A percentile compares a stretch with the other conserved stretches of the same genome.
These are phyloP conservation scores for Starmerella etchellsii DNA, from an alignment of 805 yeast genomes.

Conservation along the genomic window DNA sequence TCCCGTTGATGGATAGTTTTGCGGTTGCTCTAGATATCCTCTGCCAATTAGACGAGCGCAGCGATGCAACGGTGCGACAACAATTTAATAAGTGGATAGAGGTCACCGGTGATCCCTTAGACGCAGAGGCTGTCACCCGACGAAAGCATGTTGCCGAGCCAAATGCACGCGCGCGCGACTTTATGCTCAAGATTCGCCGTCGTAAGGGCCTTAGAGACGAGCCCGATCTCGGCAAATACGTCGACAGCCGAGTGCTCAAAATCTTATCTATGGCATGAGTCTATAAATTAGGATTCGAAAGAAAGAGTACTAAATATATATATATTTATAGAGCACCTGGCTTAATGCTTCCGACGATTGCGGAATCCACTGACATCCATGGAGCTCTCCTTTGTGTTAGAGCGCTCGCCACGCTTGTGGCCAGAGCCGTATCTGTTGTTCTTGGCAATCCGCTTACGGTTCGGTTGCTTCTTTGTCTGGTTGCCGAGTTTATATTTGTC, in stretches of 20 bases:
- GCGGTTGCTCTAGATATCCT: slow-evolving; percentile 77
- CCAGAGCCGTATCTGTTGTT: slow-evolving; percentile 65
- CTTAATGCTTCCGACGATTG: slow-evolving; percentile 27
- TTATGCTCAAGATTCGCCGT: slow-evolving; percentile 74
- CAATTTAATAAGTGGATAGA: slow-evolving; percentile 54
- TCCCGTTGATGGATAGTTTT: slow-evolving; percentile 83
- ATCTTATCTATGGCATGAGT: not conserved
- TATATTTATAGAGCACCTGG: no score
- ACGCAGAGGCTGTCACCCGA: slow-evolving; percentile 48
- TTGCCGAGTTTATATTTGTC: slow-evolving; percentile 31
- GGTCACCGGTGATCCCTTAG: slow-evolving; percentile 89
- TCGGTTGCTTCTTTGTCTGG: slow-evolving; percentile 38
- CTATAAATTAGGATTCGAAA: no score
- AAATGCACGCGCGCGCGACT: slow-evolving; percentile 68
- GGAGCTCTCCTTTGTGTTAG: slow-evolving; percentile 60
- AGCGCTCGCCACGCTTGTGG: slow-evolving; percentile 56
- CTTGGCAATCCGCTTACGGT: slow-evolving; percentile 56
- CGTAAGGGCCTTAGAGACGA: slow-evolving; percentile 76
- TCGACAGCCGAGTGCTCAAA: slow-evolving; percentile 32
- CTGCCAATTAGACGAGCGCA: slow-evolving; percentile 52
- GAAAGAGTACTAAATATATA: no score
- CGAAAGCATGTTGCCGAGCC: slow-evolving; percentile 63
- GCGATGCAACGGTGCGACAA: slow-evolving; percentile 59
- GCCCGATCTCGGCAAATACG: slow-evolving; percentile 50
- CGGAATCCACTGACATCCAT: slow-evolving; percentile 52